Conservation (phyloP, 2,329 filamentous ascomycete species). For the Aspergillus phoenicis region DNA sequence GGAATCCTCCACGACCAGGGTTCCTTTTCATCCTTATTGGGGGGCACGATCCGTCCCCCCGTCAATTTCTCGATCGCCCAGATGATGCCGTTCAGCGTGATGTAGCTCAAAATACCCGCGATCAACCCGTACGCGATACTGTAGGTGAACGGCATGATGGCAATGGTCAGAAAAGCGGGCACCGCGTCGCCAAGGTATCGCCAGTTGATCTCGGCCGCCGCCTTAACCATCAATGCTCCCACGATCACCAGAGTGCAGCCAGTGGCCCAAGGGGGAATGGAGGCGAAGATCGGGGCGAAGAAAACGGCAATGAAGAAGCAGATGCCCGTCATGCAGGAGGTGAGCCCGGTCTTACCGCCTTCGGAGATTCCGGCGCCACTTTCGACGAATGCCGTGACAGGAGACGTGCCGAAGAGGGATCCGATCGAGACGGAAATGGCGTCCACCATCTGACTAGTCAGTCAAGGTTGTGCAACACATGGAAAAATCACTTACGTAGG, state of each 20-base stretch:
- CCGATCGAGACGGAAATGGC: constrained; percentile 79
- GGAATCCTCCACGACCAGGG: constrained; percentile 77
- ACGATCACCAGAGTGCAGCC: constrained; percentile 86
- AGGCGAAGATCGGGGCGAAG: constrained; percentile 88
- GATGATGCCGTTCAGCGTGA: constrained; percentile 70
- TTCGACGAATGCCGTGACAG: constrained; percentile 85
- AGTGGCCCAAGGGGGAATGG: constrained; percentile 86
- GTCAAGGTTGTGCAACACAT: background rate
- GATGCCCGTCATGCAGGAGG: constrained; percentile 73
- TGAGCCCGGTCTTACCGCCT: constrained; percentile 82
- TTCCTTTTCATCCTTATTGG: constrained; percentile 75
- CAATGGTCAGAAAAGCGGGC: constrained; percentile 81
- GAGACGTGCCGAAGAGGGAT: constrained; percentile 73
- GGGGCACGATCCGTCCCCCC: constrained; percentile 70
- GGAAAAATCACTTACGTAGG: constrained; percentile 59
- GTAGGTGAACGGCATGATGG: constrained; percentile 88
- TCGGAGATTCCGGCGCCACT: constrained; percentile 89
- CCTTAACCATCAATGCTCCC: constrained; percentile 81
- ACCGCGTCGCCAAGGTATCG: constrained; percentile 79
- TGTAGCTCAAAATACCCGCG: constrained; percentile 75
- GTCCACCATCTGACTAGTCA: constrained; percentile 63
- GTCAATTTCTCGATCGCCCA: constrained; percentile 69
- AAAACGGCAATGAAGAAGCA: constrained; percentile 88
- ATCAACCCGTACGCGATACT: constrained; percentile 86
- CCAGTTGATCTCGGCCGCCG: constrained; percentile 86